These are phyloP conservation scores for Brachypodium distachyon DNA, from an alignment of 202 grass and related monocot species.

Conservation along the genomic window DNA sequence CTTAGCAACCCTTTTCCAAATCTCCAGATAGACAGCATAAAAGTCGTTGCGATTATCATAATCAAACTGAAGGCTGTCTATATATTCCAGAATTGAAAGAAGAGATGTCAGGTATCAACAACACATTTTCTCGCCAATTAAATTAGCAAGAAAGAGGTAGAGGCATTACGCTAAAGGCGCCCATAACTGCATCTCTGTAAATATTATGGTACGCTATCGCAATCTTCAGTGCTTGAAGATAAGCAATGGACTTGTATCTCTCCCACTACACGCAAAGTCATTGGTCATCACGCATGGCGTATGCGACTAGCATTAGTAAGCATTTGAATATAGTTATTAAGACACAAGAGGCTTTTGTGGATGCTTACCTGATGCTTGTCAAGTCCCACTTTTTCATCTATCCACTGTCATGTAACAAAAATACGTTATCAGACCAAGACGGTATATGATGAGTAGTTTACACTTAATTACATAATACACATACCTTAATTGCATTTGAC, in stretches of 20 bases:
- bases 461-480: background rate
- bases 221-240: background rate
- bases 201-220: background rate
- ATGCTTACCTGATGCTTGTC: background rate
- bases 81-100: background rate
- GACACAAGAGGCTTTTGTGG: background rate
- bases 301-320: background rate
- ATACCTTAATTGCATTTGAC: background rate
- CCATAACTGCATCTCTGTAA: background rate
- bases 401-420: background rate
- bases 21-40: background rate
- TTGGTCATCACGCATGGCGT: background rate
- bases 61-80: background rate
- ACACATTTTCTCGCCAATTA: background rate
- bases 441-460: background rate
- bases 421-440: background rate
- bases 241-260: background rate
- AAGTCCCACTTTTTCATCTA: background rate
- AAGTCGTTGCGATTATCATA: background rate
- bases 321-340: background rate
- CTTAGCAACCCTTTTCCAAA: constrained; percentile 4
- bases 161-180: background rate
- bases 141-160: background rate
- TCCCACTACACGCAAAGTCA: background rate
- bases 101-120: background rate